These are phyloP conservation scores for Paramecium octaurelia DNA, from an alignment of 73 alveolate species.

Conservation along the genomic window DNA sequence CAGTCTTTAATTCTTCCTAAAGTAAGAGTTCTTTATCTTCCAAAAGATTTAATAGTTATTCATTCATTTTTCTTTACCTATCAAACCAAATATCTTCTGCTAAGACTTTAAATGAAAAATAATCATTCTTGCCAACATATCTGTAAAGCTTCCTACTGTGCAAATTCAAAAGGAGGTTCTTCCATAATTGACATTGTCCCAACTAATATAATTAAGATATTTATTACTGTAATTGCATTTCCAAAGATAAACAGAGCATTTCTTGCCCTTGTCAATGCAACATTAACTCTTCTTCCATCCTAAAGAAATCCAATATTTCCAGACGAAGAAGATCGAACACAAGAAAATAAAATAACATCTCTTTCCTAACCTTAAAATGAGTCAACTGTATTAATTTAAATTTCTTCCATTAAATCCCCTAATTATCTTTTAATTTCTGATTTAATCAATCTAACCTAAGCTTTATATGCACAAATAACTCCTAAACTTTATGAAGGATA, in stretches of 20 bases:
- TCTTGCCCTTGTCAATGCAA: conserved; percentile 85
- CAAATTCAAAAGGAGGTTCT: neutral
- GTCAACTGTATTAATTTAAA: conserved; percentile 79
- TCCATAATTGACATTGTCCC: neutral
- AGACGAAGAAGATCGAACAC: conserved; percentile 68
- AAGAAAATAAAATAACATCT: conserved; percentile 72
- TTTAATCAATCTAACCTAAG: conserved; percentile 64
- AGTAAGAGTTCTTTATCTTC: neutral
- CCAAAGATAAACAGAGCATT: conserved; percentile 75
- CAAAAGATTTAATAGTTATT: neutral
- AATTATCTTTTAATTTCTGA: neutral
- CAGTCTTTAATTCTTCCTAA: neutral
- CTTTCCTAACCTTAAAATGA: conserved; percentile 77
- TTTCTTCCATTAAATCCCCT: conserved; percentile 50
- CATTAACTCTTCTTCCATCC: conserved; percentile 80
- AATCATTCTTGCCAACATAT: neutral
- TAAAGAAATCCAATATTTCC: conserved; percentile 70
- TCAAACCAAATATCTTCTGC: neutral
- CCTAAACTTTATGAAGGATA: conserved; percentile 66
- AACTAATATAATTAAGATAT: neutral
- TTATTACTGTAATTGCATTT: conserved; percentile 69
- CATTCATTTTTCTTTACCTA: neutral
- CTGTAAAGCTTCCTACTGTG: neutral
- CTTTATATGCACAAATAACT: conserved; percentile 80
- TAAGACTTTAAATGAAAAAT: neutral